Percentiles rank a stretch among this genome's conserved stretches.
phyloP scores from a whole-genome alignment of 768 basidiomycete species.

The Cyathus striatus region DNA sequence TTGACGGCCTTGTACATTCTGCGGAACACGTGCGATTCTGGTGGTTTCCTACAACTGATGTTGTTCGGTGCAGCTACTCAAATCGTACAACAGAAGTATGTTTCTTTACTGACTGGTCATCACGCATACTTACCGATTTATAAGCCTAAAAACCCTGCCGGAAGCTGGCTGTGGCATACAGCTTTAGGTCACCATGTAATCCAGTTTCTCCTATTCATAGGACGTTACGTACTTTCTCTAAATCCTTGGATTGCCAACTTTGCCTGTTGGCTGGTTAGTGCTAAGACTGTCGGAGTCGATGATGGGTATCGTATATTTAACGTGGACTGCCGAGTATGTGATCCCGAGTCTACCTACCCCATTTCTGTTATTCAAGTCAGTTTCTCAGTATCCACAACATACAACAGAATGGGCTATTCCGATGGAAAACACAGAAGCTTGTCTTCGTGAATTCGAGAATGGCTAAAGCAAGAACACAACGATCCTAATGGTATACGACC shows the following conservation, averaged over 20 bases:
- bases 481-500: slow-evolving; percentile 74
- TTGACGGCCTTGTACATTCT: slow-evolving; percentile 53
- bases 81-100: slow-evolving; percentile 75
- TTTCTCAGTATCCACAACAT: slow-evolving; percentile 88
- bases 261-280: slow-evolving; percentile 62
- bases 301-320: slow-evolving; percentile 86
- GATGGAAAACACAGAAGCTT: slow-evolving; percentile 55
- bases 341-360: not conserved
- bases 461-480: slow-evolving; percentile 62
- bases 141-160: slow-evolving; percentile 50
- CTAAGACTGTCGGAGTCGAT: slow-evolving; percentile 58
- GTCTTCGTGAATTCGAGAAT: slow-evolving; percentile 68
- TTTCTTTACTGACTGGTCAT: slow-evolving; percentile 3
- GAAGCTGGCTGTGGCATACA: slow-evolving; percentile 64
- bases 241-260: slow-evolving; percentile 62
- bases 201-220: slow-evolving; percentile 79
- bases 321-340: slow-evolving; percentile 82
- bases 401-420: slow-evolving; percentile 96
- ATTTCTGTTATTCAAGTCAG: slow-evolving; percentile 13
- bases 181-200: slow-evolving; percentile 77
- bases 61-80: slow-evolving; percentile 65
- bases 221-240: slow-evolving; percentile 55
- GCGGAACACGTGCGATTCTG: slow-evolving; percentile 90
- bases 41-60: slow-evolving; percentile 87
- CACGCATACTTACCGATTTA: slow-evolving; percentile 6